phyloP scores from a whole-genome alignment of 2,329 filamentous ascomycete species.

The Amylocarpus encephaloides region DNA sequence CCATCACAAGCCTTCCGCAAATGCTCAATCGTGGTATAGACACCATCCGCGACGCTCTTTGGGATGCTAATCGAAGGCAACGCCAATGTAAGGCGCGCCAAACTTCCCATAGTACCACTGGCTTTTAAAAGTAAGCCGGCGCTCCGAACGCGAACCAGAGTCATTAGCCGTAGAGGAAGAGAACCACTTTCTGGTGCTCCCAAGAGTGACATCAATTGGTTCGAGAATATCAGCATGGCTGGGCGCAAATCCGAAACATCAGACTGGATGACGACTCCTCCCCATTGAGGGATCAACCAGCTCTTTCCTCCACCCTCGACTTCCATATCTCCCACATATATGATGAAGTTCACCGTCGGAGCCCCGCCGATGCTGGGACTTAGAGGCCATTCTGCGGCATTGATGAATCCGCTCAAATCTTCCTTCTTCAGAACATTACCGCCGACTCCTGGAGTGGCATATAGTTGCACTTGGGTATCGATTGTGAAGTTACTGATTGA shows the following conservation, averaged over 20 bases:
- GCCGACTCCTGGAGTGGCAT: conserved; percentile 65
- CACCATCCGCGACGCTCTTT: conserved; percentile 75
- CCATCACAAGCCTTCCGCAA: conserved; percentile 70
- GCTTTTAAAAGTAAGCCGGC: conserved; percentile 82
- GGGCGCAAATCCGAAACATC: conserved; percentile 64
- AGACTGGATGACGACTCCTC: conserved; percentile 57
- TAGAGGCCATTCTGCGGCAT: conserved; percentile 94
- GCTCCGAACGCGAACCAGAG: conserved; percentile 76
- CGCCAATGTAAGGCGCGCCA: conserved; percentile 77
- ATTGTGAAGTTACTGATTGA: conserved; percentile 92
- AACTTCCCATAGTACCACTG: conserved; percentile 86
- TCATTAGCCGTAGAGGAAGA: conserved; percentile 76
- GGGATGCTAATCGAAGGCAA: conserved; percentile 90
- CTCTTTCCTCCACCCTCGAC: conserved; percentile 47
- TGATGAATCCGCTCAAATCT: conserved; percentile 90
- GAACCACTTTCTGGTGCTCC: conserved; percentile 80
- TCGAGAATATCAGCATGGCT: conserved; percentile 82
- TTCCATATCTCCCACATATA: conserved; percentile 67
- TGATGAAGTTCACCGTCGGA: conserved; percentile 91
- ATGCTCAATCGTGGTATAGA: conserved; percentile 71
- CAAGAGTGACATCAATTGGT: conserved; percentile 80
- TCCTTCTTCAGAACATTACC: conserved; percentile 66
- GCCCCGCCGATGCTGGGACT: conserved; percentile 89
- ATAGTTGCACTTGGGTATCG: conserved; percentile 92
- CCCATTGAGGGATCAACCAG: conserved; percentile 97